These are phyloP conservation scores for Microbotryum intermedium DNA, from an alignment of 1,284 basidiomycete species.

Conservation along the genomic window DNA sequence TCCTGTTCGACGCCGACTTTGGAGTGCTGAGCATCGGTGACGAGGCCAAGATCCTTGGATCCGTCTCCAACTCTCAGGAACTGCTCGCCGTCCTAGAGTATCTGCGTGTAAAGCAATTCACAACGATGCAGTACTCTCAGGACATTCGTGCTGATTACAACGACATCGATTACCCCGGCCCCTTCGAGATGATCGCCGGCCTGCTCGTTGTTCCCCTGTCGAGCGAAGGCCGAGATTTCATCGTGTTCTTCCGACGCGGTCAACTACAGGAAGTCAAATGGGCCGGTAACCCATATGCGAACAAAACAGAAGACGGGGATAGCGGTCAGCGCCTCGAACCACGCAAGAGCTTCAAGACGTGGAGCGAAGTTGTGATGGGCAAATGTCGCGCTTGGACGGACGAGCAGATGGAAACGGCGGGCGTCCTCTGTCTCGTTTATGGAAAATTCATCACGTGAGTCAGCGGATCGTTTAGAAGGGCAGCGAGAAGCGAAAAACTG, in stretches of 20 bases:
- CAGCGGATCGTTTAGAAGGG: no score
- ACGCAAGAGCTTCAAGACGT: constrained; percentile 66
- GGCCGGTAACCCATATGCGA: constrained; percentile 68
- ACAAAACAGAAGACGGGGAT: constrained; percentile 35
- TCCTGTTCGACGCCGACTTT: constrained; percentile 74
- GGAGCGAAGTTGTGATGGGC: constrained; percentile 69
- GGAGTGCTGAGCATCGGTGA: constrained; percentile 78
- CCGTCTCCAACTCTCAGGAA: constrained; percentile 72
- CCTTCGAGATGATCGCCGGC: constrained; percentile 66
- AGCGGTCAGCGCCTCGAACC: constrained; percentile 53
- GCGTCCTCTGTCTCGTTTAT: constrained; percentile 73
- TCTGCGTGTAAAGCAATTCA: constrained; percentile 61
- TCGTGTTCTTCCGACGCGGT: constrained; percentile 70
- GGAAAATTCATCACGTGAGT: constrained; percentile 58
- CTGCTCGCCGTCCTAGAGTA: constrained; percentile 77
- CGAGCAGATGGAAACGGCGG: constrained; percentile 78
- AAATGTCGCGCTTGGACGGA: constrained; percentile 70
- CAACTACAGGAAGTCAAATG: constrained; percentile 64
- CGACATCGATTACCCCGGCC: constrained; percentile 60
- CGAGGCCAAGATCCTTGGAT: constrained; percentile 74
- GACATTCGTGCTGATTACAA: constrained; percentile 63
- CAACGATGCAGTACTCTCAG: constrained; percentile 58
- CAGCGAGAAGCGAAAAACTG: not conserved
- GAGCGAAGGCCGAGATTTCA: constrained; percentile 47
- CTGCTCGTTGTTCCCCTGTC: constrained; percentile 60